A percentile compares a stretch with the other conserved stretches of the same genome.
Evolutionary conservation across 1,284 basidiomycete species (phyloP).

Genomic region (Ceratobasidium sp.): DNA sequence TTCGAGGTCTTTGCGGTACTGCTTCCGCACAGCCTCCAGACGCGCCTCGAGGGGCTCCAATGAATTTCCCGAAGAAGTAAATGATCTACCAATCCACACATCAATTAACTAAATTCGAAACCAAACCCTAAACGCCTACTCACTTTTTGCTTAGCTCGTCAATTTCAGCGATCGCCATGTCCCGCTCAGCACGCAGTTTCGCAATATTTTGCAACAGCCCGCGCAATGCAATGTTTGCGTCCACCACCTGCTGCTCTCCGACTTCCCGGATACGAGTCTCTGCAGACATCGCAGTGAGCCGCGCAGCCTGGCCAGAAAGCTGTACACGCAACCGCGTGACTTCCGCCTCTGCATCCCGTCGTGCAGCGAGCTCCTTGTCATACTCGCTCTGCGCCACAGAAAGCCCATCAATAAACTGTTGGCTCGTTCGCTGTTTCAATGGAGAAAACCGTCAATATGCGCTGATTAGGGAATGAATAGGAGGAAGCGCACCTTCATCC

Average conservation of each 20-base stretch:
- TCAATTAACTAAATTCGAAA: constrained; percentile 22
- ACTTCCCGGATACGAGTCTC: constrained; percentile 83
- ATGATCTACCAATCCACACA: neutral
- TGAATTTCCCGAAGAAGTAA: constrained; percentile 11
- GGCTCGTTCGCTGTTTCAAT: constrained; percentile 77
- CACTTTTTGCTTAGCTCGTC: constrained; percentile 85
- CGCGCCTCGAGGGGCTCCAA: constrained; percentile 62
- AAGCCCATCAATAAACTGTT: constrained; percentile 92
- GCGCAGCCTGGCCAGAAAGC: constrained; percentile 89
- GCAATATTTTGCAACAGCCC: constrained; percentile 89
- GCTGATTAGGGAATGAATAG: neutral
- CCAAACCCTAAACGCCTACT: constrained; percentile 49
- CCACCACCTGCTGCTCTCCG: constrained; percentile 82
- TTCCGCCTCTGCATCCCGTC: constrained; percentile 92
- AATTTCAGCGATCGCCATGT: constrained; percentile 92
- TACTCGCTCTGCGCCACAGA: constrained; percentile 94
- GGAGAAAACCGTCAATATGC: constrained; percentile 31
- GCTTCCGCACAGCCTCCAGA: constrained; percentile 89
- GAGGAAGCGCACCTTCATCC: constrained; percentile 78
- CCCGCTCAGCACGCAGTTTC: constrained; percentile 88
- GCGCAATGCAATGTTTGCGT: constrained; percentile 81
- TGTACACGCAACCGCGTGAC: constrained; percentile 87
- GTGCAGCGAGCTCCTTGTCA: constrained; percentile 87
- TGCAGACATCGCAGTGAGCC: constrained; percentile 84
- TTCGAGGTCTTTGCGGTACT: constrained; percentile 89